A percentile compares a stretch with the other conserved stretches of the same genome.
phyloP scores from a whole-genome alignment of 345 rosid genomes.

The Acer negundo region DNA sequence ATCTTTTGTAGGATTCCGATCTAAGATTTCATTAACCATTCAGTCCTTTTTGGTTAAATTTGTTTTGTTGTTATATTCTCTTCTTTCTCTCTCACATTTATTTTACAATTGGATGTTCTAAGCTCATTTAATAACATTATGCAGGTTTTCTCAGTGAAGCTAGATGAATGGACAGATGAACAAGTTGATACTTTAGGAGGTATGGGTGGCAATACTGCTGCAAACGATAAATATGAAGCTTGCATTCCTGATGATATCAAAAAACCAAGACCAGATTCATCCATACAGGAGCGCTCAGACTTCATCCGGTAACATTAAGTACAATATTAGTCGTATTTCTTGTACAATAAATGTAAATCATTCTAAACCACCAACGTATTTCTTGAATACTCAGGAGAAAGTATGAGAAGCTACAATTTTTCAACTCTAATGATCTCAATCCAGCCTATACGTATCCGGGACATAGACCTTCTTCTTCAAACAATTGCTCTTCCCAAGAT shows the following conservation, averaged over 20 bases:
- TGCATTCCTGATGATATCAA: constrained; percentile 50
- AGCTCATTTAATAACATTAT: constrained; percentile 21
- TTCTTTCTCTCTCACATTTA: constrained; percentile 8
- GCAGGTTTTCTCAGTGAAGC: constrained; percentile 85
- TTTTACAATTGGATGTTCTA: constrained; percentile 10
- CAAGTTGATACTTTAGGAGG: constrained; percentile 64
- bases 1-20: not conserved
- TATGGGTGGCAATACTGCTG: constrained; percentile 74
- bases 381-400: constrained; percentile 61
- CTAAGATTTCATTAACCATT: not conserved
- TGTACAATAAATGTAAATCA: not conserved
- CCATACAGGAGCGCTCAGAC: constrained; percentile 72
- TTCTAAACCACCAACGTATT: constrained; percentile 17
- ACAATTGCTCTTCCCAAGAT: constrained; percentile 37
- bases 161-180: constrained; percentile 96
- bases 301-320: constrained; percentile 62
- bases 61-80: not conserved
- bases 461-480: constrained; percentile 35
- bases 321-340: not conserved
- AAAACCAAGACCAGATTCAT: constrained; percentile 83
- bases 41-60: not conserved
- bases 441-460: constrained; percentile 40
- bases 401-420: constrained; percentile 77
- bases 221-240: constrained; percentile 80
- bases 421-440: constrained; percentile 37